A percentile compares a stretch with the other conserved stretches of the same genome.
These are phyloP conservation scores for Trichophyton benhamiae DNA, from an alignment of 2,329 filamentous ascomycete genomes.

Conservation along the genomic window DNA sequence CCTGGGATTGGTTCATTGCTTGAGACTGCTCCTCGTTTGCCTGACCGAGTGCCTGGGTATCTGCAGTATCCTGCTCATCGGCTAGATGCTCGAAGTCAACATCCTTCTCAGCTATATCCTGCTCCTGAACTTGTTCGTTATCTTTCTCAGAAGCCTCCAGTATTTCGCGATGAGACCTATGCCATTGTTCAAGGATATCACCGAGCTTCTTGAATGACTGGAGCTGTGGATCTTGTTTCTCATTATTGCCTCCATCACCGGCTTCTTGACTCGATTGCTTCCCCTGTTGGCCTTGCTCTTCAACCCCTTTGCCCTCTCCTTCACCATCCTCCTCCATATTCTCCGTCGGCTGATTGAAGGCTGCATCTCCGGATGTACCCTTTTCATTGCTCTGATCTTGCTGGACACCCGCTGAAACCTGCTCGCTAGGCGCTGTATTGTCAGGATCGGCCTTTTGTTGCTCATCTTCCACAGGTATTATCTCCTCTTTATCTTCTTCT, in stretches of 20 bases:
- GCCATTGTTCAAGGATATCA: conserved; percentile 85
- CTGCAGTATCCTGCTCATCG: conserved; percentile 67
- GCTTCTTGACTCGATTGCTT: conserved; percentile 16
- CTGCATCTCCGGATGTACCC: conserved; percentile 36
- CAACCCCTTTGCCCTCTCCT: conserved; percentile 27
- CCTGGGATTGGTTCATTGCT: conserved; percentile 78
- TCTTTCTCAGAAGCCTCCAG: conserved; percentile 45
- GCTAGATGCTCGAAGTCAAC: conserved; percentile 90
- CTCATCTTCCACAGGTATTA: conserved; percentile 36
- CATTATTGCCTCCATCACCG: conserved; percentile 26
- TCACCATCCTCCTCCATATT: conserved; percentile 36
- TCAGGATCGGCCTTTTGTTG: conserved; percentile 42
- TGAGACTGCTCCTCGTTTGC: conserved; percentile 78
- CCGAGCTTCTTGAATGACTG: conserved; percentile 90
- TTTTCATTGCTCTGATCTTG: conserved; percentile 33
- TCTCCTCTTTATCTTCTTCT: conserved; percentile 42
- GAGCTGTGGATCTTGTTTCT: conserved; percentile 32
- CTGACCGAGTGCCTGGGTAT: conserved; percentile 81
- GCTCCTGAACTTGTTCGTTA: conserved; percentile 40
- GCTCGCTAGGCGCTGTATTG: conserved; percentile 38
- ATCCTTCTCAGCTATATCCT: conserved; percentile 59
- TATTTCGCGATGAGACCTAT: conserved; percentile 77
- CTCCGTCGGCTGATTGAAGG: conserved; percentile 32
- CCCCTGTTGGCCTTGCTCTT: conserved; percentile 20
- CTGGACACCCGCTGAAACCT: conserved; percentile 28